Base-by-base conservation (phyloP, 495 filamentous ascomycete species). In the Lophium mytilinum region DNA sequence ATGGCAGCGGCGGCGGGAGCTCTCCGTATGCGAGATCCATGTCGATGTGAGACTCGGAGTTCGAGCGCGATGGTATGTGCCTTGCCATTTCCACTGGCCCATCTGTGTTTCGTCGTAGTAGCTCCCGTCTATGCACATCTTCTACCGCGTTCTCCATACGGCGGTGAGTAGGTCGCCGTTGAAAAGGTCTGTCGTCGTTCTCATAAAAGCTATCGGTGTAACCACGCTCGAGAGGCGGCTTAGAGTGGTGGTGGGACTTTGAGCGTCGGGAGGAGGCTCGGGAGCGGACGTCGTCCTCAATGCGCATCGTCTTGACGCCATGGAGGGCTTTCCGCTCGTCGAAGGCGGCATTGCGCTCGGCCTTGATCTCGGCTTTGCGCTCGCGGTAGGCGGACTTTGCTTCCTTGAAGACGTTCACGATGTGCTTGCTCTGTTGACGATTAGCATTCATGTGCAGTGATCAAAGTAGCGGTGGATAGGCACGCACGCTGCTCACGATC, bases 1-100 rank as follows among this genome's bases (percentile, higher is more conserved):
- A 34, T 7, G 75, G 73, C 0, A 76, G 67, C 65, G 60, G 74
- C 5, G 82, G 83, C 6, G 83, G 83, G 3, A 87, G 69, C 36
- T 81, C 73, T 37, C 90, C 90, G 66, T 96, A 96, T 15, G 90
- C 90, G 18, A 96, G 75, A 61, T 93, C 78, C 86, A 93, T 89
- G 61, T 96, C 90, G 56, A 94, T 83, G 35, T 82, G 71, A 45
- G 83, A 79, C 41, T 76, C 73, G n/a, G 77, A 76, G 59, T 45
- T 74, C 50, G 70, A 41, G 73, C 68, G 56, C 65, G 49, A 17
- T 19, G 47, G 19, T 30, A 52, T 50, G 37, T 39, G 50, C 33
- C 53, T 35, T 45, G 52, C 41, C 11, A 14, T 24, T 15, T 24
- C 41, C 5, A 65, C 35, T 21, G 66, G 65, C 40, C 57, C 58